phyloP scores from a whole-genome alignment of 176 grass and related monocot species.

The Aegilops bicornis region DNA sequence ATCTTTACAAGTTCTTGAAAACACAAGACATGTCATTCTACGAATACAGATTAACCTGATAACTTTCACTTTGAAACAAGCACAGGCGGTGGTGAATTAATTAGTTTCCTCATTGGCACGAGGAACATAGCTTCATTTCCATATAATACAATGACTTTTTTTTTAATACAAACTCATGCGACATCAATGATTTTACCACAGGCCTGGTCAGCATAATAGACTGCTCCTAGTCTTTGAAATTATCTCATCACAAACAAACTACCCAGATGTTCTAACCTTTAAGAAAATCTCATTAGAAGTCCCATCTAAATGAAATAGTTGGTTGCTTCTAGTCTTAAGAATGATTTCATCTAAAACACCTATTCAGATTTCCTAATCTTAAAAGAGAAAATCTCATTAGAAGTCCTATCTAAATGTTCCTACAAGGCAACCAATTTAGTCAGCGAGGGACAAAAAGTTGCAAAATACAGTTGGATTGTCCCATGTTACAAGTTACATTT shows the following conservation, averaged over 20 bases:
- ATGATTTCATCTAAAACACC: neutral
- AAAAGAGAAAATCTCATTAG: neutral
- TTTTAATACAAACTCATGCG: neutral
- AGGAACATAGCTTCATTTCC: too few relatives aligned
- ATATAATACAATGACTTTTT: too few relatives aligned
- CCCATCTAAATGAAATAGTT: neutral
- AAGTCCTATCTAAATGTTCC: slow-evolving; percentile 10
- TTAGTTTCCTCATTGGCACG: too few relatives aligned
- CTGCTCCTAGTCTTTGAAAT: neutral
- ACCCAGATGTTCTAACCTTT: neutral
- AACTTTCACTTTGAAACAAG: neutral
- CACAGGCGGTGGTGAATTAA: neutral
- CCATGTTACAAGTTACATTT: slow-evolving; percentile 3
- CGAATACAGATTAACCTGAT: neutral
- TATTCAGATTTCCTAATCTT: neutral
- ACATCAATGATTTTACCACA: neutral
- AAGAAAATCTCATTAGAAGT: neutral
- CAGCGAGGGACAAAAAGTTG: neutral
- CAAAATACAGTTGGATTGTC: neutral
- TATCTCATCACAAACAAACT: neutral
- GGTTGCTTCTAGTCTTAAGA: neutral
- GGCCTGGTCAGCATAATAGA: neutral
- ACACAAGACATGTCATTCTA: neutral
- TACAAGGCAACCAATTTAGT: slow-evolving; percentile 14
- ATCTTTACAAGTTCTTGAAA: neutral